Percentiles rank a stretch among this genome's conserved stretches.
Conservation (phyloP, 768 basidiomycete genomes). For the Tulasnella sp. region DNA sequence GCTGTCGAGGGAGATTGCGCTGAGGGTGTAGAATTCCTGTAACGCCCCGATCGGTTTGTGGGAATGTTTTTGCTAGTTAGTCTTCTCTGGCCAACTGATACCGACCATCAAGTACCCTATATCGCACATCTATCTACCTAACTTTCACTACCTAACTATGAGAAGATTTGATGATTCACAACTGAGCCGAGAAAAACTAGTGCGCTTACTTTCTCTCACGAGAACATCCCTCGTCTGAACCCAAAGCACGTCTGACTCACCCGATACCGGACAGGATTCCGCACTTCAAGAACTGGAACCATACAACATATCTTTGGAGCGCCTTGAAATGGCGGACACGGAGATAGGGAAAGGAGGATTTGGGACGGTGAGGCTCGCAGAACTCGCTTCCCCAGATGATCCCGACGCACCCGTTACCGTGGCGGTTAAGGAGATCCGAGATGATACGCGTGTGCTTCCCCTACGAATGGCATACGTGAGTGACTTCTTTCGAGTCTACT, state of each 20-base stretch:
- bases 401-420: not conserved
- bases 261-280: not conserved
- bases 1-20: constrained; percentile 3
- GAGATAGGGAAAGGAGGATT: not conserved
- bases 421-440: not conserved
- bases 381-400: not conserved
- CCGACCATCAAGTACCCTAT: no score
- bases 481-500: not conserved
- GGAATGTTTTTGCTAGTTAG: no score
- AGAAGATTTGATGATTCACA: no score
- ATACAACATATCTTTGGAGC: not conserved
- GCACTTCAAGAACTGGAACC: not conserved
- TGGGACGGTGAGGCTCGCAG: not conserved
- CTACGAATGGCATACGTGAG: not conserved
- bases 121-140: no score
- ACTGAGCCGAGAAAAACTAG: no score
- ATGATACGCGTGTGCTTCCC: not conserved
- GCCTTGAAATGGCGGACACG: not conserved
- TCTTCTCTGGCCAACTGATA: no score
- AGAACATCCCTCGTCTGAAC: no score
- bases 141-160: no score
- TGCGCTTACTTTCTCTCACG: no score
- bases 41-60: no score
- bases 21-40: not conserved
- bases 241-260: no score